Evolutionary conservation across 371 early-diverging fungal genomes (phyloP).

Genomic region (Funneliformis caledonium): DNA sequence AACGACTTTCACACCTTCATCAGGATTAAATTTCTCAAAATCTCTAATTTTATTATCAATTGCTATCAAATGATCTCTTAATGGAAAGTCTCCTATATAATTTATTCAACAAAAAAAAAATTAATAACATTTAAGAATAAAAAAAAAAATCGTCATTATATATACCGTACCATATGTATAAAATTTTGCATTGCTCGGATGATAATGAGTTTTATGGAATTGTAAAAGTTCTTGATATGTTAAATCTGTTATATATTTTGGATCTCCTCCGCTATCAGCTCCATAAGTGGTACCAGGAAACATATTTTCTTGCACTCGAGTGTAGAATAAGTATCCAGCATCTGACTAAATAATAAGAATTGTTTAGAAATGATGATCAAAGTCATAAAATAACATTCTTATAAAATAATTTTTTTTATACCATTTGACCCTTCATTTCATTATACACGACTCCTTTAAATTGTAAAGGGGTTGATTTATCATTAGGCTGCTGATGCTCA

Average conservation of each 20-base stretch:
- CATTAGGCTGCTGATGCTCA: slow-evolving; percentile 77
- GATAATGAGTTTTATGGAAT: slow-evolving; percentile 87
- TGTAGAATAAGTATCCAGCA: slow-evolving; percentile 75
- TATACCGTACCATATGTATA: slow-evolving; percentile 78
- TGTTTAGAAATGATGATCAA: neutral
- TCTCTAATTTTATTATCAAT: slow-evolving; percentile 57
- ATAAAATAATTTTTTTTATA: slow-evolving; percentile 43
- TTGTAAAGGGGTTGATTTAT: slow-evolving; percentile 50
- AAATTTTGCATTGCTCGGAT: slow-evolving; percentile 89
- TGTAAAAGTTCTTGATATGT: slow-evolving; percentile 79
- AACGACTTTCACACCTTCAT: slow-evolving; percentile 50
- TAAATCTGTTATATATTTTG: slow-evolving; percentile 83
- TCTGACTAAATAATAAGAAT: slow-evolving; percentile 56
- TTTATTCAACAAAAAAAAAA: neutral
- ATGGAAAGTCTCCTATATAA: slow-evolving; percentile 64
- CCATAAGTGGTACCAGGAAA: slow-evolving; percentile 85
- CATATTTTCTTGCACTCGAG: slow-evolving; percentile 80
- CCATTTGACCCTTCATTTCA: slow-evolving; percentile 96
- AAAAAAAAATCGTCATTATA: neutral
- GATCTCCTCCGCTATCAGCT: slow-evolving; percentile 91
- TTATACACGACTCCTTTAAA: slow-evolving; percentile 97
- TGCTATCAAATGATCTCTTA: slow-evolving; percentile 73
- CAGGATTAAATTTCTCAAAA: slow-evolving; percentile 41
- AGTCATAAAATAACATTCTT: neutral
- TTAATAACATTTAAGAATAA: neutral